Percentiles rank a stretch among this genome's conserved stretches.
phyloP scores from a whole-genome alignment of 805 yeast genomes.

The Schizosaccharomyces osmophilus region DNA sequence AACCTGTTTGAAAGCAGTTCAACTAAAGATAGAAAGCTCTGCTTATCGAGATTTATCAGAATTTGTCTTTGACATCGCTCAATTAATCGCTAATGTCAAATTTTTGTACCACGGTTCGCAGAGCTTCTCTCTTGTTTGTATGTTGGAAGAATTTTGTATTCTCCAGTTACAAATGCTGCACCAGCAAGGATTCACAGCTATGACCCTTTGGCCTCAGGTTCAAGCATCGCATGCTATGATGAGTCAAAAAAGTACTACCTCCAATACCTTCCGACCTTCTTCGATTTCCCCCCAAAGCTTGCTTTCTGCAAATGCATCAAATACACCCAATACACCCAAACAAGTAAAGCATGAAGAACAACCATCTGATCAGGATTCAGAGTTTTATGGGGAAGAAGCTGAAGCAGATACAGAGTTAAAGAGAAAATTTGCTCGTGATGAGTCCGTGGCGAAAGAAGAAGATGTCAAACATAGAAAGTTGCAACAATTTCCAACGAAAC shows the following conservation, averaged over 20 bases:
- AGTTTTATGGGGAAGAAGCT: constrained; percentile 1
- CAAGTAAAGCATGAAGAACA: constrained; percentile 6
- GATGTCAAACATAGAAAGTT: constrained; percentile 33
- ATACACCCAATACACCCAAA: neutral
- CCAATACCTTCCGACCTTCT: neutral
- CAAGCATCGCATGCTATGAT: neutral
- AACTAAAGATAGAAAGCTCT: neutral
- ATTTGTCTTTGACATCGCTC: neutral
- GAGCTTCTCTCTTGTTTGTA: neutral
- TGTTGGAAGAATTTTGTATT: neutral
- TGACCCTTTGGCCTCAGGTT: neutral
- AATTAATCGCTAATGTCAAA: neutral
- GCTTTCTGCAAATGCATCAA: neutral
- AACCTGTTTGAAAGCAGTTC: neutral
- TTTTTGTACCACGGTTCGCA: neutral
- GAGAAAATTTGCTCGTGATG: neutral
- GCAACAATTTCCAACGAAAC: constrained; percentile 65
- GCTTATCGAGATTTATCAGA: neutral
- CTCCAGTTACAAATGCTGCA: neutral
- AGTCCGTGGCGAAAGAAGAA: constrained; percentile 6
- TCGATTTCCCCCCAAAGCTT: neutral
- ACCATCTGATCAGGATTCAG: constrained; percentile 3
- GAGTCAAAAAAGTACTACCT: neutral
- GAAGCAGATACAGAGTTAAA: neutral
- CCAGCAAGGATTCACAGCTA: neutral